These are phyloP conservation scores for Schwanniomyces vanrijiae DNA, from an alignment of 805 yeast genomes.

Conservation along the genomic window DNA sequence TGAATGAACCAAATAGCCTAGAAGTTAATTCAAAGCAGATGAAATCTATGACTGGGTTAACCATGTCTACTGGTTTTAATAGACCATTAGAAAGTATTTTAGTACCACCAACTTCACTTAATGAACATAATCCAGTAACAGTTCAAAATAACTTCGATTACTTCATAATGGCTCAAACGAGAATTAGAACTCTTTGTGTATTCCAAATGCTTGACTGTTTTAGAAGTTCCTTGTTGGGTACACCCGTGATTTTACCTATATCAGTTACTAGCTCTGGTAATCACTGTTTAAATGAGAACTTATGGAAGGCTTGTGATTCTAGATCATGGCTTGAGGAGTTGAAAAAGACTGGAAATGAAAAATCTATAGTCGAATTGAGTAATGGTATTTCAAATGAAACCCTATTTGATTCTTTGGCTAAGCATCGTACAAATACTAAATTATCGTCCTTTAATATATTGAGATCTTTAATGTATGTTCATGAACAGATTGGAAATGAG, in stretches of 20 bases:
- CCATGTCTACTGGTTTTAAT: conserved; percentile 52
- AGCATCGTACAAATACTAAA: conserved; percentile 35
- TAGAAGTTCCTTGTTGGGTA: conserved; percentile 46
- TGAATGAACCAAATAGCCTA: conserved; percentile 52
- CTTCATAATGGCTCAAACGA: conserved; percentile 53
- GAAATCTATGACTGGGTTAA: conserved; percentile 53
- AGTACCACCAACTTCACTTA: conserved; percentile 31
- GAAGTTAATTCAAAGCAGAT: conserved; percentile 53
- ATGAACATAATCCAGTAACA: conserved; percentile 20
- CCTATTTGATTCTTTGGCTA: conserved; percentile 47
- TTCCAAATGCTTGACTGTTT: conserved; percentile 51
- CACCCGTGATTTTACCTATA: conserved; percentile 37
- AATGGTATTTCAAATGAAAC: conserved; percentile 52
- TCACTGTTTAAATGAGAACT: conserved; percentile 56
- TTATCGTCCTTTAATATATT: conserved; percentile 51
- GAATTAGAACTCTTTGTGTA: conserved; percentile 54
- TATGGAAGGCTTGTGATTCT: conserved; percentile 57
- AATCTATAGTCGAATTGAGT: conserved; percentile 48
- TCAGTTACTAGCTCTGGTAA: conserved; percentile 61
- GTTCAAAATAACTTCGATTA: conserved; percentile 48
- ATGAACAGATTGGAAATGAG: conserved; percentile 62
- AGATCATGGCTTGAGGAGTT: conserved; percentile 49
- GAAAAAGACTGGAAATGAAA: neutral
- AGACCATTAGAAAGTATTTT: conserved; percentile 48
- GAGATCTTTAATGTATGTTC: conserved; percentile 61